These are phyloP conservation scores for Termitomyces sp. DNA, from an alignment of 768 basidiomycete genomes.

Conservation along the genomic window DNA sequence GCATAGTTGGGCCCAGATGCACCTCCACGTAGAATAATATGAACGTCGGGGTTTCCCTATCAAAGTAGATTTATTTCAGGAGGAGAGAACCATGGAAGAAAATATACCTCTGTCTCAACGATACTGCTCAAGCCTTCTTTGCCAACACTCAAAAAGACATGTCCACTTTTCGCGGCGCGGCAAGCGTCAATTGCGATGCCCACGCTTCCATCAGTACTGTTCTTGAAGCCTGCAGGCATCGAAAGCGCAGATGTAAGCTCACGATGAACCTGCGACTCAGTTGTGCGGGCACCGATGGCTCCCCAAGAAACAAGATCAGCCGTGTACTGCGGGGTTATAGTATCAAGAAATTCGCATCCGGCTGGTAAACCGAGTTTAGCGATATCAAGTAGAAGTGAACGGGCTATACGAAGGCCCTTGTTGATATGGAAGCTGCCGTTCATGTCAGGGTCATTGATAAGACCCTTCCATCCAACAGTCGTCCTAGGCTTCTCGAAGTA, in stretches of 20 bases:
- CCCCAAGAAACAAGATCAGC: constrained; percentile 91
- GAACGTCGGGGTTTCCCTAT: constrained; percentile 87
- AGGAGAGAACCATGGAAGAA: background rate
- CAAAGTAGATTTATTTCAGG: background rate
- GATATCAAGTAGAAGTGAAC: constrained; percentile 81
- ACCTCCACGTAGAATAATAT: constrained; percentile 92
- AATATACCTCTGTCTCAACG: constrained; percentile 80
- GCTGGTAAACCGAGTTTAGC: constrained; percentile 88
- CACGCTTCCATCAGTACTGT: constrained; percentile 91
- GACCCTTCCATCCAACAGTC: constrained; percentile 97
- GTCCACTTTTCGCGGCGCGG: constrained; percentile 82
- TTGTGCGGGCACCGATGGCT: constrained; percentile 91
- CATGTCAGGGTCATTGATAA: constrained; percentile 96
- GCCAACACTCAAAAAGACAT: constrained; percentile 95
- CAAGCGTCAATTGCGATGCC: constrained; percentile 94
- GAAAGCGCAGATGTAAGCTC: constrained; percentile 85
- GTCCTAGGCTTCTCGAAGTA: constrained; percentile 98
- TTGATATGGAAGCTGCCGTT: constrained; percentile 95
- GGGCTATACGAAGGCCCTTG: constrained; percentile 86
- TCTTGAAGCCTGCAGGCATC: constrained; percentile 98
- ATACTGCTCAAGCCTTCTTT: constrained; percentile 95
- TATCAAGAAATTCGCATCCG: constrained; percentile 92
- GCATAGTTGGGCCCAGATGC: constrained; percentile 85
- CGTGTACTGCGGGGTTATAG: constrained; percentile 73
- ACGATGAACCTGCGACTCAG: constrained; percentile 90